Evolutionary conservation across 345 rosid species (phyloP).

Genomic region (Aethionema arabicum): DNA sequence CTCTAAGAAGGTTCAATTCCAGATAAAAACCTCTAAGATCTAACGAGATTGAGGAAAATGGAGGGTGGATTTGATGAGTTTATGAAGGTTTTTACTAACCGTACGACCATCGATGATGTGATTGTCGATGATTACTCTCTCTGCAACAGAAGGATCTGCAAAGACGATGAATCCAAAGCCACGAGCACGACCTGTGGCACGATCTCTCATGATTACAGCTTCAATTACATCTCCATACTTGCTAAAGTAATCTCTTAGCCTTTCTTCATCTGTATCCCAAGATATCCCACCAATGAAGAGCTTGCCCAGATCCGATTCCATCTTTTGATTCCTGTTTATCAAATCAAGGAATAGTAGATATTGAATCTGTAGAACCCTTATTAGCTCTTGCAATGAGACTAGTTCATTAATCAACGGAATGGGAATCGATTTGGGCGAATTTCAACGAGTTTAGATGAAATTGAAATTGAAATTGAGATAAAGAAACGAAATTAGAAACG

Average conservation of each 20-base stretch:
- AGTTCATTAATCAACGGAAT: too few species aligned
- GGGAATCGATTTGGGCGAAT: background rate
- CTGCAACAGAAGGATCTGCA: constrained; percentile 85
- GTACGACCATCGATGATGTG: constrained; percentile 91
- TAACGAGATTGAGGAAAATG: background rate
- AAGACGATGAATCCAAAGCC: constrained; percentile 95
- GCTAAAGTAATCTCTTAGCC: constrained; percentile 79
- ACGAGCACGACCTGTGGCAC: constrained; percentile 92
- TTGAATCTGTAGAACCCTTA: constrained; percentile 41
- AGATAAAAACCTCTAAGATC: too few species aligned
- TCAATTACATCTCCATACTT: constrained; percentile 89
- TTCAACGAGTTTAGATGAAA: constrained; percentile 2
- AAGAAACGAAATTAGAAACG: background rate
- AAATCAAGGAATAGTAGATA: constrained; percentile 1
- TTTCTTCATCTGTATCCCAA: constrained; percentile 96
- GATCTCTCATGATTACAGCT: constrained; percentile 97
- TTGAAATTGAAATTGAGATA: background rate
- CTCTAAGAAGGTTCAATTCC: too few species aligned
- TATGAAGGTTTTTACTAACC: constrained; percentile 44
- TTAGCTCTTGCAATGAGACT: background rate
- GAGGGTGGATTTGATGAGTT: background rate
- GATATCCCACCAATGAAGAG: constrained; percentile 99
- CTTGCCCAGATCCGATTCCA: constrained; percentile 99
- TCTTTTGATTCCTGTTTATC: constrained; percentile 53
- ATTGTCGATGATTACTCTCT: constrained; percentile 90